These are phyloP conservation scores for Clonostachys sp. DNA, from an alignment of 2,329 filamentous ascomycete species.

Conservation along the genomic window DNA sequence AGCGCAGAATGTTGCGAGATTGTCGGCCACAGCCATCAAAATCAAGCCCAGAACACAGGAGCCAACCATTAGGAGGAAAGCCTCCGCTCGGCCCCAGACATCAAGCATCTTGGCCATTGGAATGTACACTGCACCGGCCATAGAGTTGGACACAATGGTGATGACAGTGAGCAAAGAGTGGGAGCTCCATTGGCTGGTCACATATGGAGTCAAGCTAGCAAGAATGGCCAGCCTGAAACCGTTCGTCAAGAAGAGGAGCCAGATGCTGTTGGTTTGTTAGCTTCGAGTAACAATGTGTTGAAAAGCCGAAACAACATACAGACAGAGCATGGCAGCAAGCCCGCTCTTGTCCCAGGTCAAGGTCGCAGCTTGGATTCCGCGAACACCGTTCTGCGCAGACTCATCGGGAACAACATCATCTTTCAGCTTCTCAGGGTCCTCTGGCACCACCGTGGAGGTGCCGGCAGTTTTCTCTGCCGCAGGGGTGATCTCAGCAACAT, in stretches of 20 bases:
- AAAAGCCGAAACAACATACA: conserved; percentile 16
- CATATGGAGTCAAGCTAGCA: conserved; percentile 34
- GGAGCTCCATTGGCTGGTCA: conserved; percentile 42
- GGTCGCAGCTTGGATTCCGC: conserved; percentile 33
- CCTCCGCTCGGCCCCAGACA: conserved; percentile 58
- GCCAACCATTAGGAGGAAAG: conserved; percentile 47
- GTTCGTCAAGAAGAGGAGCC: conserved; percentile 45
- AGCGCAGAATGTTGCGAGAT: conserved; percentile 38
- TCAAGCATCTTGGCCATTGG: conserved; percentile 59
- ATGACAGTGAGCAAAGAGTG: conserved; percentile 52
- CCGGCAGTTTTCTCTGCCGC: conserved; percentile 6
- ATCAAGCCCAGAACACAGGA: conserved; percentile 45
- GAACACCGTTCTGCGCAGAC: conserved; percentile 28
- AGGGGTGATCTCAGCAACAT: not conserved
- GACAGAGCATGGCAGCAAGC: conserved; percentile 20
- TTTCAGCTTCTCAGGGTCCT: conserved; percentile 2
- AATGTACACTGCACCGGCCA: conserved; percentile 56
- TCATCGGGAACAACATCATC: conserved; percentile 7
- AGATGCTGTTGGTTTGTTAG: conserved; percentile 26
- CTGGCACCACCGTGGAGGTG: not conserved
- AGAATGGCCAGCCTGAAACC: conserved; percentile 39
- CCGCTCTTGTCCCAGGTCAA: conserved; percentile 31
- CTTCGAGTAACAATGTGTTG: not conserved
- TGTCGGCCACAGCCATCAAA: conserved; percentile 55
- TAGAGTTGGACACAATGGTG: conserved; percentile 45